Base-by-base conservation (phyloP, 192 early-diverging fungal genomes). In the Coemansia sp. region DNA sequence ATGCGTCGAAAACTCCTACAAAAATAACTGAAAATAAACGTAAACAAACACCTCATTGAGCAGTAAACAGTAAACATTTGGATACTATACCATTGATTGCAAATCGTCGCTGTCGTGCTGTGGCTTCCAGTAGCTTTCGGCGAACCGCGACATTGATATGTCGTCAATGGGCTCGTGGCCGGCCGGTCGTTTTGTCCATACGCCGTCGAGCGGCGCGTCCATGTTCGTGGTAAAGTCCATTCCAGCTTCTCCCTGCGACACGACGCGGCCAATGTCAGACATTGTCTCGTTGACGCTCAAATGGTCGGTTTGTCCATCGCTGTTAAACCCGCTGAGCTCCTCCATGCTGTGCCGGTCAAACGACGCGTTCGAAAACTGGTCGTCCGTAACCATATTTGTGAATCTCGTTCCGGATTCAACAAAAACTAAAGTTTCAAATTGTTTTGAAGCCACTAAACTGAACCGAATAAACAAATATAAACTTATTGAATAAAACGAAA, bases 81-180 rank as follows among this genome's bases (percentile, higher is more conserved):
- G n/a, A n/a, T n/a, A n/a, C n/a, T n/a, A n/a, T n/a, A 69, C 73
- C 73, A 75, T 69, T 63, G 74, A 27, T n/a, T 59, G 55, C 61
- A 73, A 43, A 14, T 66, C 71, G 38, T 66, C 67, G 69, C 64
- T 67, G 47, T 22, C 50, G 54, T 62, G 32, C 19, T 60, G 57
- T 7, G 52, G 35, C 37, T 52, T 57, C 67, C 73, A 69, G 73
- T 75, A 68, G 49, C 72, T 69, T 13, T 75, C 73, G 0, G 66
- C 73, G 10, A 75, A 55, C 47, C 66, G 26, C 13, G 66, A 69
- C 62, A 68, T 47, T 3, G 67, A 75, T 11, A 69, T 69, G 38
- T 75, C 67, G 27, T 75, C 66, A 4, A 37, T 20, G 3, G 10
- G 24, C 10, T 27, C 41, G 3, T 4, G 58, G 5, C 32, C 53